Base-by-base conservation (phyloP, 164 flowering plant genomes). In the Brasenia schreberi region DNA sequence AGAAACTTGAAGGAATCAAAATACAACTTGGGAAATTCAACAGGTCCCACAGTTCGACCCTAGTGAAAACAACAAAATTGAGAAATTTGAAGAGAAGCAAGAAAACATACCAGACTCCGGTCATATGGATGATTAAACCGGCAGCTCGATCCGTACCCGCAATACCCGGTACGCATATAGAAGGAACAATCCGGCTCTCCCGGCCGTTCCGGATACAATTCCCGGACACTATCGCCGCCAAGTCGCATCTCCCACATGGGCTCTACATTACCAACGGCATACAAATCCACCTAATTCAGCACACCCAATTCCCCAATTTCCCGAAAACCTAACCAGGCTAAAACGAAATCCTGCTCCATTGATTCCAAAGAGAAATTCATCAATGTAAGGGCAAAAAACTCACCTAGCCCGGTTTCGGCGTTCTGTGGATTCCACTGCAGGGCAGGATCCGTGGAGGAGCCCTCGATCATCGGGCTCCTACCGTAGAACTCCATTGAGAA, bases 81-180 rank as follows among this genome's bases (percentile, higher is more conserved):
- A n/a, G 33, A n/a, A 23, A 11, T 11, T 4, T 5, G 69, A 59
- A 39, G 53, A 45, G 53, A 45, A 12, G 65, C n/a, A n/a, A 33
- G 12, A 75, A 77, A 87, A 84, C 86, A 69, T 68, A 61, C 66
- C 63, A 16, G 60, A 39, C 67, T 78, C 17, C 90, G 97, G 80
- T 90, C 84, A 9, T 77, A 88, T 45, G 98, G 98, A 71, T 92
- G 98, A 74, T 90, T 84, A 71, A 75, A 90, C 5, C 98, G 86
- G 74, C 98, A 92, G 72, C 88, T 77, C 64, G 73, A 67, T n/a
- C 97, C 98, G 43, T 80, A 92, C 1, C 92, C 87, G 60, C 98
- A 92, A 42, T 75, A 74, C 69, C 98, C 98, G 17, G 91, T 92
- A 11, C 90, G 78, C 89, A 90, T 80, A 64, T 88, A 92, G 75